Evolutionary conservation across 345 rosid species (phyloP).

Genomic region (Adansonia digitata): DNA sequence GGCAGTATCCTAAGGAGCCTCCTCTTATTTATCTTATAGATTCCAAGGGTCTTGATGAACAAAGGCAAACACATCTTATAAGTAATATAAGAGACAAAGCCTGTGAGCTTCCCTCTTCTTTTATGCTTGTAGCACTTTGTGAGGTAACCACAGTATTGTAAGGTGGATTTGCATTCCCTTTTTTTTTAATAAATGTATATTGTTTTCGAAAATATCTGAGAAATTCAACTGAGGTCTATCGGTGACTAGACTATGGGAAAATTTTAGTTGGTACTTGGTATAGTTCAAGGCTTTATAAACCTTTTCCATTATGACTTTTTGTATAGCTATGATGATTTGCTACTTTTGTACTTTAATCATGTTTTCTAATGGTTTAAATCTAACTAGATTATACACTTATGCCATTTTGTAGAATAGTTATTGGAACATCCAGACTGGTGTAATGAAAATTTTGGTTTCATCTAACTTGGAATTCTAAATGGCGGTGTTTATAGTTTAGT

Average conservation of each 20-base stretch:
- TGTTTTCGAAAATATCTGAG: background rate
- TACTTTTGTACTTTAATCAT: background rate
- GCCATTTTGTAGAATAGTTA: background rate
- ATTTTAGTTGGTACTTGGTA: background rate
- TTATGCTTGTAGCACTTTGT: constrained; percentile 77
- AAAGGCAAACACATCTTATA: constrained; percentile 57
- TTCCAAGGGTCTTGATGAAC: constrained; percentile 79
- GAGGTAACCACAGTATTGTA: constrained; percentile 50
- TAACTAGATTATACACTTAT: background rate
- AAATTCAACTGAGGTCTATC: background rate
- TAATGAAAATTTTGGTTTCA: background rate
- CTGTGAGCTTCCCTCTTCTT: constrained; percentile 51
- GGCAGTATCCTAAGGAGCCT: constrained; percentile 73
- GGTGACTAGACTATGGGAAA: background rate
- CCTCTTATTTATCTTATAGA: constrained; percentile 62
- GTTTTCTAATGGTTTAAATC: background rate
- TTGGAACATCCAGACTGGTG: background rate
- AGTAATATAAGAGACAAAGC: constrained; percentile 53
- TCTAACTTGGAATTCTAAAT: background rate
- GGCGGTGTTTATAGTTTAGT: background rate
- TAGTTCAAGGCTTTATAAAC: background rate
- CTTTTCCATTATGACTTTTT: background rate
- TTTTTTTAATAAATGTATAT: background rate
- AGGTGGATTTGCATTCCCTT: background rate
- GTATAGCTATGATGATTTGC: background rate